These are phyloP conservation scores for Hypericum perforatum DNA, from an alignment of 345 rosid species.

Conservation along the genomic window DNA sequence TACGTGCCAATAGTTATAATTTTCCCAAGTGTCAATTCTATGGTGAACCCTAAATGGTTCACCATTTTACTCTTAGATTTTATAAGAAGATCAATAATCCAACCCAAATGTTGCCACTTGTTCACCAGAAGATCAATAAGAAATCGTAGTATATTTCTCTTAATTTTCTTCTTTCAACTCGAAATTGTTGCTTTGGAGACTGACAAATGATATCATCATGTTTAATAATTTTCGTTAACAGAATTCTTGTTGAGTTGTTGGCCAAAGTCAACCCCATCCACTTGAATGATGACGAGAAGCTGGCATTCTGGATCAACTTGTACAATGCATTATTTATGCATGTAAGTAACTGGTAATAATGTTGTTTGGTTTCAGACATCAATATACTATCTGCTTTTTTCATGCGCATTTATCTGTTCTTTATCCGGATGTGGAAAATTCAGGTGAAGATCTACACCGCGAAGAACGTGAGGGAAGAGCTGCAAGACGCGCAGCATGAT, in stretches of 20 bases:
- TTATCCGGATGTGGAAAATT: neutral
- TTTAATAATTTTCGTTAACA: constrained; percentile 17
- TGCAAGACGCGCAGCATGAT: constrained; percentile 23
- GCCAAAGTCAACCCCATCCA: constrained; percentile 73
- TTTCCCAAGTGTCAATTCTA: no score
- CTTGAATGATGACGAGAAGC: constrained; percentile 65
- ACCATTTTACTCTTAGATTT: no score
- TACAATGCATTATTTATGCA: constrained; percentile 97
- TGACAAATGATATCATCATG: constrained; percentile 6
- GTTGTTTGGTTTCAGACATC: neutral
- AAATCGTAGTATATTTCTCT: no score
- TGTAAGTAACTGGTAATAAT: constrained; percentile 48
- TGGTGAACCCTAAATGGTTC: no score
- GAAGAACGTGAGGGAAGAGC: constrained; percentile 35
- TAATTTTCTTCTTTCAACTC: no score
- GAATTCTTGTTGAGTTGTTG: constrained; percentile 78
- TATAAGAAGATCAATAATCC: no score
- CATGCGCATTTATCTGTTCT: neutral
- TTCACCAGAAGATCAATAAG: no score
- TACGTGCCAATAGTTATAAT: no score
- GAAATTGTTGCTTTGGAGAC: constrained; percentile 1
- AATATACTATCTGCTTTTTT: neutral
- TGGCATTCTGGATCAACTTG: constrained; percentile 97
- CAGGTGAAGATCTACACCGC: constrained; percentile 61
- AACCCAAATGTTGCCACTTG: no score